phyloP scores from a whole-genome alignment of 495 filamentous ascomycete species.

The Elasticomyces elasticus region DNA sequence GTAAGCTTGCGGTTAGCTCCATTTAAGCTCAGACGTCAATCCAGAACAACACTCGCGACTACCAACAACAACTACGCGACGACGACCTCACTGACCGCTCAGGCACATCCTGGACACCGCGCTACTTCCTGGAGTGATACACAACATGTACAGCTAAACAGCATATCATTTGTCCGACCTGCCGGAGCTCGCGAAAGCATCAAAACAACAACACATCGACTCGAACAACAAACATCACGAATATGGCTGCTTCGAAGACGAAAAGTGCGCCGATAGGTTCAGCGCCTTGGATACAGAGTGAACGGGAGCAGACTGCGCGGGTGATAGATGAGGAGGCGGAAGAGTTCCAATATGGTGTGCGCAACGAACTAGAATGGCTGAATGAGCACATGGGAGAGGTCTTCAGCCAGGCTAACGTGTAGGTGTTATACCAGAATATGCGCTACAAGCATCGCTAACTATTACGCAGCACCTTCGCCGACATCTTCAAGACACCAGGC shows the following conservation, averaged over 20 bases:
- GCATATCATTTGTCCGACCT: not conserved
- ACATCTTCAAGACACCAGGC: slow-evolving; percentile 92
- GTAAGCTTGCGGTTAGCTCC: too few relatives aligned
- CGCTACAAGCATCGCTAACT: too few relatives aligned
- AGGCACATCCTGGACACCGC: not conserved
- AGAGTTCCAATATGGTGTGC: slow-evolving; percentile 16
- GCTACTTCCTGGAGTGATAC: not conserved
- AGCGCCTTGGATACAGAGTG: slow-evolving; percentile 55
- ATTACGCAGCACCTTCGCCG: slow-evolving; percentile 61
- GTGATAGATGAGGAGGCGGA: slow-evolving; percentile 57
- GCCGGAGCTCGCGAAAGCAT: too few relatives aligned
- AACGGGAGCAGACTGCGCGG: slow-evolving; percentile 53
- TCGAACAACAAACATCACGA: not conserved
- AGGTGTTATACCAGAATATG: slow-evolving; percentile 44
- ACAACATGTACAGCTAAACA: not conserved
- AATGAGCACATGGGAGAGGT: slow-evolving; percentile 27
- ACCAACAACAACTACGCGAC: not conserved
- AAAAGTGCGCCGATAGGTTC: slow-evolving; percentile 47
- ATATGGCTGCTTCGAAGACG: slow-evolving; percentile 27
- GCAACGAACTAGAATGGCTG: slow-evolving; percentile 24
- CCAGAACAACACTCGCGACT: not conserved
- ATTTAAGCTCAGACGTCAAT: not conserved
- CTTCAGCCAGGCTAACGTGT: slow-evolving; percentile 66
- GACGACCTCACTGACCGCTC: not conserved
- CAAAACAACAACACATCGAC: not conserved